Evolutionary conservation across 805 yeast genomes (phyloP), one percentile per base, ranked within the genome.

Genomic region (Vanderwaltozyma tropicalis): DNA sequence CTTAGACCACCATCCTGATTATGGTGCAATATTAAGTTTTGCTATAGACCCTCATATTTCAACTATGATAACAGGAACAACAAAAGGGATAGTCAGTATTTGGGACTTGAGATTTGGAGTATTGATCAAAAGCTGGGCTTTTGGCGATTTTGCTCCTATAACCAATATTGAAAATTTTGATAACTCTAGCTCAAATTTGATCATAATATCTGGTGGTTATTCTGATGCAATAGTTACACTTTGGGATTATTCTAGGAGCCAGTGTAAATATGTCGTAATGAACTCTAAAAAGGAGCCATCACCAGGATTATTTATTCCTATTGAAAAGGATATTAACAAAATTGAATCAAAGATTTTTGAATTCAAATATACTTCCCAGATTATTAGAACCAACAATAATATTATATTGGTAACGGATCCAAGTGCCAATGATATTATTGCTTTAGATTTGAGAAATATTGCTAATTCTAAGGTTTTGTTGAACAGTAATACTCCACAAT

Each of bases 41-140:
- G 67, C 74, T 1, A 58, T 81, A 17, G 81, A 79, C 38, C 56
- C 61, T 0, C 61, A 66, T 13, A 59, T 64, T 19, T 62, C 71
- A 5, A 85, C 95, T 85, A 53, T 84, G 1, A 55, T 84, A 8
- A 53, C 80, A 2, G 96, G 96, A 0, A 84, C 96, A 0, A 62
- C 72, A 0, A 71, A 70, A 28, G 96, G 96, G 1, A 62, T 79
- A 1, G 53, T 92, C 22, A 78, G 76, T 44, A 59, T 89, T 13
- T 87, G 95, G 94, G 96, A 87, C 55, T 46, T 83, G 26, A 64
- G 94, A 38, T 84, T 86, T 54, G 67, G 67, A 26, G 41, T 80
- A 0, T 62, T 71, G 30, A 62, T 85, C 26, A 77, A 72, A 42
- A 64, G 79, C 1, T 81, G 86, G 76, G 69, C 71, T 9, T 68